phyloP scores from a whole-genome alignment of 257 asterid genomes.

The Nicotiana obtusifolia region DNA sequence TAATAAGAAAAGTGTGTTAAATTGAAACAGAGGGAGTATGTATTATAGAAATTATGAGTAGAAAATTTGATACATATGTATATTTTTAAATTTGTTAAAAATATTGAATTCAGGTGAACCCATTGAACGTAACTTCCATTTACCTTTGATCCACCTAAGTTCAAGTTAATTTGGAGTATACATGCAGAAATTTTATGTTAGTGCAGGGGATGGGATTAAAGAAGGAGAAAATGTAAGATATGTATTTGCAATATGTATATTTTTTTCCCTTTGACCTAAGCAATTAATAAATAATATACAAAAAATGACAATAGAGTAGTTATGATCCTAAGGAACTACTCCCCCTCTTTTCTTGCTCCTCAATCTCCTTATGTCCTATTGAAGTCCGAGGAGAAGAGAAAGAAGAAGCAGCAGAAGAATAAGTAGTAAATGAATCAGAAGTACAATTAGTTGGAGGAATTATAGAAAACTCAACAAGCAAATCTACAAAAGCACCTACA shows the following conservation, averaged over 20 bases:
- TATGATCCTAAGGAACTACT: not conserved
- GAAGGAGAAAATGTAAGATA: not conserved
- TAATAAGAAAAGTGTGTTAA: too few species aligned
- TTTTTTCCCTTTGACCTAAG: not conserved
- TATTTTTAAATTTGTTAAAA: too few species aligned
- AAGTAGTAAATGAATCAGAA: not conserved
- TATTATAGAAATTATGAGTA: too few species aligned
- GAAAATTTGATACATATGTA: too few species aligned
- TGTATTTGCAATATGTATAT: not conserved
- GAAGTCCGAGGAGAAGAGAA: slow-evolving; percentile 17
- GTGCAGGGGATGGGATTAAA: not conserved
- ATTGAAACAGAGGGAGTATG: too few species aligned
- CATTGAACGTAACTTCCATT: too few species aligned
- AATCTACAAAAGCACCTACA: slow-evolving; percentile 28
- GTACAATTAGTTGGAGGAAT: not conserved
- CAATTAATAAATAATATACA: not conserved
- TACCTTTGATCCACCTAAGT: too few species aligned
- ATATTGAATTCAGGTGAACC: too few species aligned
- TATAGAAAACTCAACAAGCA: slow-evolving; percentile 13
- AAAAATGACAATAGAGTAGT: not conserved
- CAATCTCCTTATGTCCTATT: slow-evolving; percentile 15
- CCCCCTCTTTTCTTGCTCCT: slow-evolving; percentile 9
- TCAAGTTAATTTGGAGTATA: not conserved
- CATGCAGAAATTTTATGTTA: not conserved
- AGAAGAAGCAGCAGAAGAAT: slow-evolving; percentile 18